Evolutionary conservation across 371 early-diverging fungal species (phyloP).

Genomic region (Nematocida sp.): DNA sequence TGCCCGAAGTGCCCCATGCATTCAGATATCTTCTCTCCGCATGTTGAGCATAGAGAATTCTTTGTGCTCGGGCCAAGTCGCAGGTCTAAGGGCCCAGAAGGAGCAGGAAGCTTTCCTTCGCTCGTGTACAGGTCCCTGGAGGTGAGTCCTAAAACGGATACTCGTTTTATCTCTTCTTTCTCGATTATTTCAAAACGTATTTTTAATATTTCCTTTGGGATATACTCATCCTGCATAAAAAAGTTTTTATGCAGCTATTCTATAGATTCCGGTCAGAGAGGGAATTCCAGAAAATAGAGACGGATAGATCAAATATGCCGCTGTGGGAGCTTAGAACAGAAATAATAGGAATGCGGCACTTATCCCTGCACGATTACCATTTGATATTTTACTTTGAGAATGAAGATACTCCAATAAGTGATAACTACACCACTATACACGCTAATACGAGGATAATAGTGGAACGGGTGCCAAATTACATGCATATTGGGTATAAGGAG

Average conservation of each 20-base stretch:
- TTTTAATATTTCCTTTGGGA: conserved; percentile 22
- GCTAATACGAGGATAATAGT: conserved; percentile 64
- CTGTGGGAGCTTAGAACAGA: conserved; percentile 67
- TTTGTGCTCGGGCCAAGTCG: conserved; percentile 71
- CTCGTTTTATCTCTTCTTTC: conserved; percentile 74
- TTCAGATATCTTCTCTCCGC: conserved; percentile 77
- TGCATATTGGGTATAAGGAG: conserved; percentile 54
- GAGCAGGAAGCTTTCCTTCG: conserved; percentile 72
- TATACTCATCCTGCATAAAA: conserved; percentile 7
- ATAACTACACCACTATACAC: conserved; percentile 63
- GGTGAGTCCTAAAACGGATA: conserved; percentile 78
- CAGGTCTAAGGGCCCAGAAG: conserved; percentile 59
- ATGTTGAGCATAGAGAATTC: conserved; percentile 77
- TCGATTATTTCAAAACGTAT: conserved; percentile 75
- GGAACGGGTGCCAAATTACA: conserved; percentile 65
- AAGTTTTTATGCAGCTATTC: conserved; percentile 52
- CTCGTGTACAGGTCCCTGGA: conserved; percentile 79
- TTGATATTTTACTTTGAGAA: conserved; percentile 64
- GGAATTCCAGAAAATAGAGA: conserved; percentile 59
- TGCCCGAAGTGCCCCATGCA: conserved; percentile 97
- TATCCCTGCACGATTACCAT: conserved; percentile 66
- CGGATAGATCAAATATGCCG: conserved; percentile 62
- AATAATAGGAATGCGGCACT: conserved; percentile 61
- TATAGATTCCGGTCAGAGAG: conserved; percentile 65
- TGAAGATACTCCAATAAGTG: conserved; percentile 60